Evolutionary conservation across 2,329 filamentous ascomycete species (phyloP).

Genomic region (Botrytis paeoniae): DNA sequence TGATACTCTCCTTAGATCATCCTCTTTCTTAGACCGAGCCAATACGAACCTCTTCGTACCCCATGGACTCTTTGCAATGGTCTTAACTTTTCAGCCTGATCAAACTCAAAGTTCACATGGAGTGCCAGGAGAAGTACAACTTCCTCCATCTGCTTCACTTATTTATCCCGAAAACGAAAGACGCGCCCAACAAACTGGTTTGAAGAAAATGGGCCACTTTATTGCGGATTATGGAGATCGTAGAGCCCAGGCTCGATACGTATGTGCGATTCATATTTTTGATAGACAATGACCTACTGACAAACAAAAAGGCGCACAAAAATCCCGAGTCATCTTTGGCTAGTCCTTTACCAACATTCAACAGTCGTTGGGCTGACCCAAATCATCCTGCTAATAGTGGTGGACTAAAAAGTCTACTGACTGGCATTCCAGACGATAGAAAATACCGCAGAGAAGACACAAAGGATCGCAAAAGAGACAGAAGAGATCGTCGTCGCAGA

Average conservation of each 20-base stretch:
- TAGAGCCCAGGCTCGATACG: slow-evolving; percentile 20
- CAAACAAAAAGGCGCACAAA: background rate
- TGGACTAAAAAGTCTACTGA: slow-evolving; percentile 12
- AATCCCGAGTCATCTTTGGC: background rate
- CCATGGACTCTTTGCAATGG: slow-evolving; percentile 50
- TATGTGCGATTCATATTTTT: background rate
- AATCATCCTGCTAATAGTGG: slow-evolving; percentile 6
- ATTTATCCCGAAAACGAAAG: background rate
- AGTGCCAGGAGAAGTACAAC: background rate
- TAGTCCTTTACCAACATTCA: background rate
- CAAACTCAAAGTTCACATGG: background rate
- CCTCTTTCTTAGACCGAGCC: slow-evolving; percentile 52
- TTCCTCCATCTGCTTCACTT: background rate
- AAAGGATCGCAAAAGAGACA: background rate
- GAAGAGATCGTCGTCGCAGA: background rate
- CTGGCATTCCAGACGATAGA: background rate
- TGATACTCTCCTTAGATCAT: slow-evolving; percentile 32
- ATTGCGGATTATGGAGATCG: slow-evolving; percentile 23
- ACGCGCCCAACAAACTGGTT: slow-evolving; percentile 24
- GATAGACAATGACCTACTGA: background rate
- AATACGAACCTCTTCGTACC: slow-evolving; percentile 56
- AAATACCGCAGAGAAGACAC: background rate
- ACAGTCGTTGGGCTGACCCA: slow-evolving; percentile 9
- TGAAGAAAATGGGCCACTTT: slow-evolving; percentile 40
- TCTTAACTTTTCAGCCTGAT: slow-evolving; percentile 51